Conservation (phyloP, 1,284 basidiomycete species). For the Amylostereum chailletii region DNA sequence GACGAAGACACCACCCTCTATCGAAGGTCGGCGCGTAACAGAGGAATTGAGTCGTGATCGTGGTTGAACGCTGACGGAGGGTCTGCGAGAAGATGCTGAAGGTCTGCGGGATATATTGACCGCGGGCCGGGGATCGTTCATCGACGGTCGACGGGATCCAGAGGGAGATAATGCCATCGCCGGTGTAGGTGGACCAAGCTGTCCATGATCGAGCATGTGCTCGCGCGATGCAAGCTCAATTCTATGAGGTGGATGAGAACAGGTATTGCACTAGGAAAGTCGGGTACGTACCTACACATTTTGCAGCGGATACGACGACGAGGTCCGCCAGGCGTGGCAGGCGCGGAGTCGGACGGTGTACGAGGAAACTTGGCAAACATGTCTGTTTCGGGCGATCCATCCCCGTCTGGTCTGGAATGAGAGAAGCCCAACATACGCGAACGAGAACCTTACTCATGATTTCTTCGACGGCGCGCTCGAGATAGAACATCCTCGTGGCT, state of each 20-base stretch:
- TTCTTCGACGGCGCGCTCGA: constrained; percentile 64
- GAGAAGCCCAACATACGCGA: background rate
- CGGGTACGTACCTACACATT: constrained; percentile 65
- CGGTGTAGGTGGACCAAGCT: constrained; percentile 59
- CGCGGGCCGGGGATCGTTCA: constrained; percentile 15
- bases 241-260: constrained; percentile 25
- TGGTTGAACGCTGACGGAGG: constrained; percentile 14
- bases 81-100: constrained; percentile 17
- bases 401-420: constrained; percentile 45
- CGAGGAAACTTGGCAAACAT: constrained; percentile 74
- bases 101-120: constrained; percentile 7
- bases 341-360: constrained; percentile 53
- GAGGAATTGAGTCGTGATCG: constrained; percentile 19
- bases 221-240: constrained; percentile 82
- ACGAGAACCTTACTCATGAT: constrained; percentile 59
- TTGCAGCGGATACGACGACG: constrained; percentile 78
- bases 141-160: constrained; percentile 37
- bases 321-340: constrained; percentile 46
- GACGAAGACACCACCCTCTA: constrained; percentile 6
- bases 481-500: constrained; percentile 70
- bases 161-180: constrained; percentile 37
- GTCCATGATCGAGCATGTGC: constrained; percentile 88
- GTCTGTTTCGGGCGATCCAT: constrained; percentile 55
- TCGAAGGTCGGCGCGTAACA: constrained; percentile 14
- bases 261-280: background rate